phyloP scores from a whole-genome alignment of 768 basidiomycete genomes.

The Pulveroboletus sp. region DNA sequence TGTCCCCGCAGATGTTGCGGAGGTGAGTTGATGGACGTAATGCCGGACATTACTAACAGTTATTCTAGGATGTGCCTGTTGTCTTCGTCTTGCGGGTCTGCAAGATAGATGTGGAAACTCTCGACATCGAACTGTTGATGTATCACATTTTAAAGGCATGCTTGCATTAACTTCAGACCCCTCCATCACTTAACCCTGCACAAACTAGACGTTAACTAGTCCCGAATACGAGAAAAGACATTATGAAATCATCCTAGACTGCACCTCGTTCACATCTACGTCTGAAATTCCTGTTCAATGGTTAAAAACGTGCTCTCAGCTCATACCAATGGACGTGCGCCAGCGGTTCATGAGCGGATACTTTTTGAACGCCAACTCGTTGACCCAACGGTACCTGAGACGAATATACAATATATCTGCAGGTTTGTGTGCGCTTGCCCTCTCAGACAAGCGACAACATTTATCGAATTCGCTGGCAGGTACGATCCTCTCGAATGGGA shows the following conservation, averaged over 20 bases:
- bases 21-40: conserved; percentile 32
- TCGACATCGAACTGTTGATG: conserved; percentile 75
- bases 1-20: conserved; percentile 44
- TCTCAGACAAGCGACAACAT: not conserved
- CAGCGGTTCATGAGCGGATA: conserved; percentile 55
- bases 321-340: conserved; percentile 68
- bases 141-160: conserved; percentile 72
- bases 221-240: conserved; percentile 42
- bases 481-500: conserved; percentile 44
- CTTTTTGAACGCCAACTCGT: conserved; percentile 68
- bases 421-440: conserved; percentile 29
- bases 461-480: conserved; percentile 32
- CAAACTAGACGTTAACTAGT: conserved; percentile 47
- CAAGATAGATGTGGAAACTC: conserved; percentile 70
- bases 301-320: conserved; percentile 72
- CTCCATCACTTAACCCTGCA: not conserved
- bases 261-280: conserved; percentile 67
- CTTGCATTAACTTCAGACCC: not conserved
- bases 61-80: conserved; percentile 36
- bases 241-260: conserved; percentile 78
- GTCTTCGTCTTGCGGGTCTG: conserved; percentile 63
- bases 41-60: not conserved
- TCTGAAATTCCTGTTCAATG: conserved; percentile 80
- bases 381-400: conserved; percentile 69
- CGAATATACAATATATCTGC: conserved; percentile 68